Conservation (phyloP, 352 stramenopile species). For the Aphanomyces stellatus region DNA sequence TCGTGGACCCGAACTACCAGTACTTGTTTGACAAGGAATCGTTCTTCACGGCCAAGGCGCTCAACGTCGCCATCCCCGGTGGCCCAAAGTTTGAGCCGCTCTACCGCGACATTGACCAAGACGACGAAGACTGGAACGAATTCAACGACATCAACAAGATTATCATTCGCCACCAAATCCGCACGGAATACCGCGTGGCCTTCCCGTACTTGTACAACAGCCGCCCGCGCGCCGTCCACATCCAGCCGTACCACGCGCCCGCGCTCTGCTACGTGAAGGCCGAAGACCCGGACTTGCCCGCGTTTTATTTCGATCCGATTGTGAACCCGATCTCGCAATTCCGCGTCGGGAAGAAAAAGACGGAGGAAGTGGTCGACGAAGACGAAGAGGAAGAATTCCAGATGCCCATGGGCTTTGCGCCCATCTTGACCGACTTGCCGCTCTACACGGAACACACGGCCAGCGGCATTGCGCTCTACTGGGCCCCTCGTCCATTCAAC, state of each 20-base stretch:
- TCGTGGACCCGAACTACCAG: conserved; percentile 95
- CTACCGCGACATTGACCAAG: conserved; percentile 95
- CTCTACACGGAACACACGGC: conserved; percentile 94
- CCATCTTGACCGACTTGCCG: conserved; percentile 89
- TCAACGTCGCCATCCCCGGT: conserved; percentile 98
- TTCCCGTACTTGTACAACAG: conserved; percentile 99
- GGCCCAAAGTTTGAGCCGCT: conserved; percentile 99
- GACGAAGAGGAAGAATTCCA: conserved; percentile 87
- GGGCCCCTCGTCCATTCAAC: conserved; percentile 97
- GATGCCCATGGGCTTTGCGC: conserved; percentile 80
- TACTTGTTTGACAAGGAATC: conserved; percentile 93
- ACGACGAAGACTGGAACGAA: conserved; percentile 99
- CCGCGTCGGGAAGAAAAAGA: conserved; percentile 46
- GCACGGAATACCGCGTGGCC: conserved; percentile 98
- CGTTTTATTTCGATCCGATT: conserved; percentile 96
- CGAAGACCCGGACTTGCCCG: conserved; percentile 90
- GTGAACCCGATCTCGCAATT: conserved; percentile 98
- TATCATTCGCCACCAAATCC: conserved; percentile 98
- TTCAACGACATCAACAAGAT: conserved; percentile 99
- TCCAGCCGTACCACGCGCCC: conserved; percentile 95
- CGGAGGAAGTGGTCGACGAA: conserved; percentile 44
- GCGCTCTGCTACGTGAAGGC: conserved; percentile 96
- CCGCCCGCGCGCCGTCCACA: conserved; percentile 90
- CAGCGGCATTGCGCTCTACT: conserved; percentile 97
- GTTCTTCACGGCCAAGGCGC: conserved; percentile 99